Evolutionary conservation across 306 rosid species (phyloP).

Genomic region (Rosa rugosa): DNA sequence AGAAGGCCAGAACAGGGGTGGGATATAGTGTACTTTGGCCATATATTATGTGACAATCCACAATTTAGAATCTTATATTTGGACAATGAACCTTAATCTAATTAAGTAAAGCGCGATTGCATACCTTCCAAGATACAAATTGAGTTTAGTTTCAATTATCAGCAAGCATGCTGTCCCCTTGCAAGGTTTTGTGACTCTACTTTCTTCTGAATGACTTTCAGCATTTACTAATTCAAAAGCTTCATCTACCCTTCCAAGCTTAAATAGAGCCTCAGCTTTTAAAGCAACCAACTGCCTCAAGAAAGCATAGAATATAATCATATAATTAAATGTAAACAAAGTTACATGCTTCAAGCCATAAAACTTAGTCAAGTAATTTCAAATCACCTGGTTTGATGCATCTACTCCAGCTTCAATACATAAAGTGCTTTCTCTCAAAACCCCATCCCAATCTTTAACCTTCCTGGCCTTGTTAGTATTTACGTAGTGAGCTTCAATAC

Average conservation of each 20-base stretch:
- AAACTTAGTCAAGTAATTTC: neutral
- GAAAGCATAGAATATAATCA: neutral
- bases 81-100: neutral
- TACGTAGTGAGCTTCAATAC: neutral
- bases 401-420: slow-evolving; percentile 17
- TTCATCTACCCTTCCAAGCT: slow-evolving; percentile 12
- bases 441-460: neutral
- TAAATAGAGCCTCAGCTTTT: slow-evolving; percentile 13
- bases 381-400: slow-evolving; percentile 17
- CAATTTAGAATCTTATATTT: neutral
- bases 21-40: neutral
- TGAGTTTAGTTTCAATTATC: slow-evolving; percentile 3
- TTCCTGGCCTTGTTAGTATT: slow-evolving; percentile 12
- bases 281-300: slow-evolving; percentile 5
- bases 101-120: neutral
- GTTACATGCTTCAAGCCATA: neutral
- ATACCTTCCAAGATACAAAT: slow-evolving; percentile 14
- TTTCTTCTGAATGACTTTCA: neutral
- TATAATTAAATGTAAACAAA: neutral
- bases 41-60: slow-evolving; percentile 1
- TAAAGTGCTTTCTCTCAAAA: slow-evolving; percentile 8
- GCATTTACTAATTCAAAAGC: slow-evolving; percentile 3
- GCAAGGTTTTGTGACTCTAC: neutral
- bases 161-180: slow-evolving; percentile 1
- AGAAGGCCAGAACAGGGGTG: neutral